These are phyloP conservation scores for Azolla pinnata DNA, from an alignment of 75 land plant species.

Conservation along the genomic window DNA sequence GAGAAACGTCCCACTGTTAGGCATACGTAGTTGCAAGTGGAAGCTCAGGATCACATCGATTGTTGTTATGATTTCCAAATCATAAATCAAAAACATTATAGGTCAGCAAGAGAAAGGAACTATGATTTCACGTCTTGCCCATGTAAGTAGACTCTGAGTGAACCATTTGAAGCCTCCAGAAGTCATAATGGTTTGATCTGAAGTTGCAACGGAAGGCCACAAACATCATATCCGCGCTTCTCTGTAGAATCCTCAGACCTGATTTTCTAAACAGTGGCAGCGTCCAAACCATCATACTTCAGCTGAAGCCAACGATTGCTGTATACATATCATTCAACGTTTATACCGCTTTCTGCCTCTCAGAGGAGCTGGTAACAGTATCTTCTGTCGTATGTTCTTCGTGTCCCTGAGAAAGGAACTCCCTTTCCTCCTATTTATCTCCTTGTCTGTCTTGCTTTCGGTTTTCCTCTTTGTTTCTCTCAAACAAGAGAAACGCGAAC, in stretches of 20 bases:
- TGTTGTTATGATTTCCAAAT: not conserved
- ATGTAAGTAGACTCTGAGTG: not conserved
- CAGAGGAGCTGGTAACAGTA: too few relatives aligned
- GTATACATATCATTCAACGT: not conserved
- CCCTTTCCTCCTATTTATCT: not conserved
- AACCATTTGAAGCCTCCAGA: not conserved
- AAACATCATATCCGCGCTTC: not conserved
- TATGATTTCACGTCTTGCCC: constrained; percentile 6
- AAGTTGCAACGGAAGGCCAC: not conserved
- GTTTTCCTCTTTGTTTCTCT: not conserved
- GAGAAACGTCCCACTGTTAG: too few relatives aligned
- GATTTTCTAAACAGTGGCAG: not conserved
- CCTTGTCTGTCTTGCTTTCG: not conserved
- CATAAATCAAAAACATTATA: not conserved
- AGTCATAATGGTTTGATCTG: not conserved
- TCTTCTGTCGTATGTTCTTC: not conserved
- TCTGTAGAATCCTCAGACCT: not conserved
- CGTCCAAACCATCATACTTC: constrained; percentile 1
- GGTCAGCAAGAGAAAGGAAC: not conserved
- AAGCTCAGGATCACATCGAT: too few relatives aligned
- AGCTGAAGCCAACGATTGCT: not conserved
- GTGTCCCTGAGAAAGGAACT: not conserved
- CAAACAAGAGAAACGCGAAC: too few relatives aligned
- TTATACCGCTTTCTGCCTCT: too few relatives aligned
- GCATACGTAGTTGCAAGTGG: too few relatives aligned